Evolutionary conservation across 1,284 basidiomycete genomes (phyloP), one percentile per base, ranked within the genome.

Genomic region (Thecaphora frezii): DNA sequence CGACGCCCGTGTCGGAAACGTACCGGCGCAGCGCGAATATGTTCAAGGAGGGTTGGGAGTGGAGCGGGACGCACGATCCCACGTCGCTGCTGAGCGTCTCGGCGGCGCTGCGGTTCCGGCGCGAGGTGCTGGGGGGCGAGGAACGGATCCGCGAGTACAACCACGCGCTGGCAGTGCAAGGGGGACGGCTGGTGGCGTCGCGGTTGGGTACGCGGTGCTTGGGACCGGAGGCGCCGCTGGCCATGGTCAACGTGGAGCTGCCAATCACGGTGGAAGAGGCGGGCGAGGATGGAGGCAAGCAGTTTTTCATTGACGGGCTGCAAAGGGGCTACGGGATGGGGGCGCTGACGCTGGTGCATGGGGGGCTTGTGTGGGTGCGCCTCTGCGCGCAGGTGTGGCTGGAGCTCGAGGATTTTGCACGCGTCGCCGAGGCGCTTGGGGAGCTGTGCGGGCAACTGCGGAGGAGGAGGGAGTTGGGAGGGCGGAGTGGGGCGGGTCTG

Each of bases 71-170:
- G 21, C 38, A 58, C n/a, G 64, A 74, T 28, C 42, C 56, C 5
- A 52, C 50, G 33, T 61, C 58, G 51, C 58, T 59, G 33, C 48
- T 73, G 18, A 50, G 38, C 44, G 44, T 74, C 21, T 45, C 62
- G 7, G 67, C 77, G 85, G 91, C 91, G 0, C 77, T 93, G 10
- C 84, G 87, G 42, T 93, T 92, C 81, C 84, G 91, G 24, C 74
- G 85, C 46, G n/a, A n/a, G n/a, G 88, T 86, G 84, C 82, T 93
- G 21, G 92, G 91, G 1, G 92, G 92, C 2, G 92, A 94, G 80
- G 81, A 84, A 18, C 84, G 84, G 52, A 91, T 93, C 59, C 87
- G 88, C 71, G 82, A 81, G 4, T 91, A 93, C 78, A 90, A 86
- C 69, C 87, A 87, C 71, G 76, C 83, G 8, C 83, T 93, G 23